Evolutionary conservation across 768 basidiomycete species (phyloP).

Genomic region (Exsudoporus frostii): DNA sequence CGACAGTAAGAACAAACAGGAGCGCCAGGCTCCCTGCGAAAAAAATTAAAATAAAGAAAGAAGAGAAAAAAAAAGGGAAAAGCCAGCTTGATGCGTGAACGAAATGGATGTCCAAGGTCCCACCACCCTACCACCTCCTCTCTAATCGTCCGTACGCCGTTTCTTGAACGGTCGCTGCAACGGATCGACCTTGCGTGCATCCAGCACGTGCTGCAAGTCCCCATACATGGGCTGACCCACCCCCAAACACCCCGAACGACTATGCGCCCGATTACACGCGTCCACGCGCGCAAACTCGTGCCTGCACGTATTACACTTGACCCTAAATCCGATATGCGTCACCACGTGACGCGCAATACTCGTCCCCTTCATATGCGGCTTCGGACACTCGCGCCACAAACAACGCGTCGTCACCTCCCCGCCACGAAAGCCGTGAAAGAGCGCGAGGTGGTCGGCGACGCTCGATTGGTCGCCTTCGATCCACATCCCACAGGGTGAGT

Average conservation of each 20-base stretch:
- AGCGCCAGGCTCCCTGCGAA: neutral
- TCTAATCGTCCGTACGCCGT: constrained; percentile 27
- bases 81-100: neutral
- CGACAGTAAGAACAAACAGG: neutral
- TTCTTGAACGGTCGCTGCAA: constrained; percentile 26
- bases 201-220: constrained; percentile 24
- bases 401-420: constrained; percentile 31
- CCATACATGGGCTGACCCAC: constrained; percentile 32
- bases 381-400: constrained; percentile 30
- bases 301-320: constrained; percentile 30
- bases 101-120: neutral
- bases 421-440: constrained; percentile 30
- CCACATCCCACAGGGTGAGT: constrained; percentile 32
- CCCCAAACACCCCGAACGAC: constrained; percentile 30
- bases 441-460: constrained; percentile 32
- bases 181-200: constrained; percentile 27
- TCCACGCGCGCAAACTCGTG: constrained; percentile 34
- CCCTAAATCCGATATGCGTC: constrained; percentile 30
- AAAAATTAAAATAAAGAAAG: neutral
- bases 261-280: constrained; percentile 34
- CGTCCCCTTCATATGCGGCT: constrained; percentile 31
- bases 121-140: neutral
- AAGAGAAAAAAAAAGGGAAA: neutral
- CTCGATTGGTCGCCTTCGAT: constrained; percentile 34
- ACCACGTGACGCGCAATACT: constrained; percentile 33